Base-by-base conservation (phyloP, 2,329 filamentous ascomycete species). In the Huntiella bhutanensis region DNA sequence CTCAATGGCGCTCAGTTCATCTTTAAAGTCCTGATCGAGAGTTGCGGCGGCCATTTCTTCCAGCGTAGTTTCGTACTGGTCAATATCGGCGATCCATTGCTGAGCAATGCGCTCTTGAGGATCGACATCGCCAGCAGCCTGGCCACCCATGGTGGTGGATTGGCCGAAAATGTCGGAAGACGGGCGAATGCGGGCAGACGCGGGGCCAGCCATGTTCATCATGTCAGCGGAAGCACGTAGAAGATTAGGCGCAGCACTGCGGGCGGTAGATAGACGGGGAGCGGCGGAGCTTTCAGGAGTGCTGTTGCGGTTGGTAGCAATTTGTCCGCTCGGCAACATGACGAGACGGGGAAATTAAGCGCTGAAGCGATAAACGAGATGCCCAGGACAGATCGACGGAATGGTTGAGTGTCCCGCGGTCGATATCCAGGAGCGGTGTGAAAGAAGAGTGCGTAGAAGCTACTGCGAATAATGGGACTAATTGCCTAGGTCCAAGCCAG, bases 21-120 rank as follows among this genome's bases (percentile, higher is more conserved):
- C 91, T 67, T 98, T 98, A 70, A 98, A 98, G 60, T 98, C 91
- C 67, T 98, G 91, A 60, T 98, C 91, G 46, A 96, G 69, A n/a
- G 91, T 96, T 22, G 91, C 91, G 32, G 88, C 87, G 38, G 91
- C 91, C 91, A 98, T 98, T 61, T 98, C 91, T 63, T 96, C 91
- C 57, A 98, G 65, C 1, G 91, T 98, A n/a, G 80, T 93, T 69
- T 98, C 91, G 58, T 95, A 95, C 62, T 96, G 88, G 60, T 98
- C 91, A 55, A 98, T 96, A 57, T 98, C 91, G 47, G 88, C 86
- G 56, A 98, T 88, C 91, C 91, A 98, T 64, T 98, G 87, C 66
- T 95, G 87, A 43, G 88, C 86, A 53, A 88, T 82, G 63, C 87
- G 88, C 61, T 96, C 91, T 61, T 91, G 79, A 7, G 82, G 77